Base-by-base conservation (phyloP, 257 asterid species). In the Echium plantagineum region DNA sequence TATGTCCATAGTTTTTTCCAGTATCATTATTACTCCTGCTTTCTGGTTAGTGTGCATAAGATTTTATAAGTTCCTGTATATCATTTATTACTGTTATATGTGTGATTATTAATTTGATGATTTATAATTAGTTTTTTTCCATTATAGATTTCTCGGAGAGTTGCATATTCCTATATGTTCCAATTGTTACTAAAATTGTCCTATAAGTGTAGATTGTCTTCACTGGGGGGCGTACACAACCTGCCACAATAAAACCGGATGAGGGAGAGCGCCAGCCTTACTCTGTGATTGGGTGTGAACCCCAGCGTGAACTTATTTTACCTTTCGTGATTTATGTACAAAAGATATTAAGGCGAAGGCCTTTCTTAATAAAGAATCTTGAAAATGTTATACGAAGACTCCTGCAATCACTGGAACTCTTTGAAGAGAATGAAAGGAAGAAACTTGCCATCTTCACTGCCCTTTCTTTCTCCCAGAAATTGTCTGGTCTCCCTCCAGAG, bases 361-460 rank as follows among this genome's bases (percentile, higher is more conserved):
- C 98, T 42, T 93, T 93, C 66, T 95, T 93, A 59, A 93, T 93
- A 70, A 93, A 91, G 81, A 93, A 80, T 71, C 98, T 93, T 72
- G 98, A 93, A 86, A 93, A 88, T 93, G 98, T 85, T 72, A 93
- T 86, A 96, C 94, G 80, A 76, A 81, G 84, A 66, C 81, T 88
- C 80, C 70, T 93, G 68, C 98, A 93, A 69, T 88, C 95, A 0
- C 74, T 93, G 89, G 98, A 93, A 66, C 94, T 93, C 61, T 93
- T 93, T 20, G 94, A 88, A 70, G 94, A 88, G 67, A 86, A 89
- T 81, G 98, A 93, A 75, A 84, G 94, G 72, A 93, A 86, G 86
- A 93, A 88, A 83, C 94, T 93, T 65, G 96, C 98, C 10, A 88
- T 93, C 55, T 93, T 93, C 84, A 93, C 98, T 2, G 97, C 98